Conservation (phyloP, 176 grass and related monocot species). For the Triticum urartu region DNA sequence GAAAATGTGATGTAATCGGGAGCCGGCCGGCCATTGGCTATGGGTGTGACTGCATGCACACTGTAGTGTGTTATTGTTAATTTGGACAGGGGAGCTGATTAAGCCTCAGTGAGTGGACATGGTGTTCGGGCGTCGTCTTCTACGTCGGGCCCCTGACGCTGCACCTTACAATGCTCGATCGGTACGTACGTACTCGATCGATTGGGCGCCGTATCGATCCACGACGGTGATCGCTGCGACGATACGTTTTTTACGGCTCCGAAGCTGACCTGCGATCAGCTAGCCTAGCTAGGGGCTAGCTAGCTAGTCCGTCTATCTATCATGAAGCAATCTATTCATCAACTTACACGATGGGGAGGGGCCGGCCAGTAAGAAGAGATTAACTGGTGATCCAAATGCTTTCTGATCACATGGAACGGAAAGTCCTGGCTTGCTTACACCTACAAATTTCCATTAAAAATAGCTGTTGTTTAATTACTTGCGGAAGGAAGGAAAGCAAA, state of each 20-base stretch:
- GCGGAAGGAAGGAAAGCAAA: conserved; percentile 10
- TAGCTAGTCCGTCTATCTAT: not conserved
- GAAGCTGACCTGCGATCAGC: conserved; percentile 34
- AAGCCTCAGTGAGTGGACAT: conserved; percentile 2
- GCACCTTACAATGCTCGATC: conserved; percentile 10
- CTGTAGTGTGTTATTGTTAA: conserved; percentile 17
- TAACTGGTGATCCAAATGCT: not conserved
- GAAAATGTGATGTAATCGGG: conserved; percentile 22
- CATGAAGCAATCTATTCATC: not conserved
- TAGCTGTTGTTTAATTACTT: not conserved
- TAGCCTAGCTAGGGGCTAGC: not conserved
- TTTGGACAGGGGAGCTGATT: conserved; percentile 29
- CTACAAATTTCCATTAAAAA: conserved; percentile 1
- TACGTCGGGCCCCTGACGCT: conserved; percentile 12
- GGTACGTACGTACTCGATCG: not conserved
- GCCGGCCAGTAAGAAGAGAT: not conserved
- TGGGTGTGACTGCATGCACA: conserved; percentile 17
- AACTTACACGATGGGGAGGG: not conserved
- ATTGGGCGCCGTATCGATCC: not conserved
- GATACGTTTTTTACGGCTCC: conserved; percentile 19
- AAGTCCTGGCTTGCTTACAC: not conserved
- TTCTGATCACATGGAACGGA: conserved; percentile 12
- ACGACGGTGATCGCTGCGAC: conserved; percentile 21
- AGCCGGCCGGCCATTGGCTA: not conserved
- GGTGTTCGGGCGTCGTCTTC: conserved; percentile 52